Evolutionary conservation across 2,329 filamentous ascomycete genomes (phyloP).

Genomic region (Colletotrichum tropicicola): DNA sequence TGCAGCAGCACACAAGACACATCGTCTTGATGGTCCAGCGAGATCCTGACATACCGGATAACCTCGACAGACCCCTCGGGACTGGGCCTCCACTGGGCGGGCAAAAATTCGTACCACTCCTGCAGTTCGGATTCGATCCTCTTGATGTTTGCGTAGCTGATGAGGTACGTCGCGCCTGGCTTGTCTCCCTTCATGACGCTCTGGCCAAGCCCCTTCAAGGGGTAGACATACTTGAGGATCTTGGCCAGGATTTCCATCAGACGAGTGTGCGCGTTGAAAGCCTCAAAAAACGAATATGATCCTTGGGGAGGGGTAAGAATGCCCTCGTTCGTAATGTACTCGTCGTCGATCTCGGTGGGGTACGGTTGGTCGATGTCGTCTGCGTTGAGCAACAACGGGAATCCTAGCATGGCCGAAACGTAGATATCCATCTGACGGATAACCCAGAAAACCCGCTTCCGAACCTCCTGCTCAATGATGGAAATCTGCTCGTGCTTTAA

Average conservation of each 20-base stretch:
- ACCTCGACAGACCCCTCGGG: slow-evolving; percentile 79
- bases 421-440: slow-evolving; percentile 77
- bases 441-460: slow-evolving; percentile 73
- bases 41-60: slow-evolving; percentile 71
- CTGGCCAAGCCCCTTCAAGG: slow-evolving; percentile 64
- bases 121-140: slow-evolving; percentile 72
- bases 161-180: slow-evolving; percentile 63
- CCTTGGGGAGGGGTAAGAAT: slow-evolving; percentile 65
- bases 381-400: slow-evolving; percentile 68
- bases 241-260: slow-evolving; percentile 72
- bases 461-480: slow-evolving; percentile 70
- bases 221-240: slow-evolving; percentile 73
- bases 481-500: slow-evolving; percentile 70
- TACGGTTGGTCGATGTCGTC: slow-evolving; percentile 75
- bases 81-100: slow-evolving; percentile 80
- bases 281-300: slow-evolving; percentile 67
- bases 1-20: background rate
- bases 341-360: slow-evolving; percentile 72
- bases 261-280: slow-evolving; percentile 72
- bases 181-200: slow-evolving; percentile 51
- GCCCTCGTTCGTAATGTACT: slow-evolving; percentile 69
- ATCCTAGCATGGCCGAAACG: slow-evolving; percentile 72
- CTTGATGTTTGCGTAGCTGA: slow-evolving; percentile 71
- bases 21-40: no score
- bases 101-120: slow-evolving; percentile 73